These are phyloP conservation scores for Beauveria rudraprayagi DNA, from an alignment of 2,329 filamentous ascomycete genomes.

Conservation along the genomic window DNA sequence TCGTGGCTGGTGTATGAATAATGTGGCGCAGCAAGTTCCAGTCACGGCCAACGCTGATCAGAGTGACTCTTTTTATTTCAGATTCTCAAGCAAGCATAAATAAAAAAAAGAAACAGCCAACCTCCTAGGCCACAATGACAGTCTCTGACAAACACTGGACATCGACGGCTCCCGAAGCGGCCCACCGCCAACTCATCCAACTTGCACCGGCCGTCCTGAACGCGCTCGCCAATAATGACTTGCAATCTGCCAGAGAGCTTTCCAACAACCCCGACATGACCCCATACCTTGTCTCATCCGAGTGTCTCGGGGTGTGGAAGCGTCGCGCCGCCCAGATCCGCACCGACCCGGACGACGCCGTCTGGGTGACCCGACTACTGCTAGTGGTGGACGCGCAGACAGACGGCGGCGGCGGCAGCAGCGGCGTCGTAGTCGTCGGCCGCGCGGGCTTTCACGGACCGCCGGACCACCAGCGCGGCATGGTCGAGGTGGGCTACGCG, in stretches of 20 bases:
- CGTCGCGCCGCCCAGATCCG: background rate
- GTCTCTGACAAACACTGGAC: background rate
- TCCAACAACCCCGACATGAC: background rate
- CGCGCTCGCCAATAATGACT: background rate
- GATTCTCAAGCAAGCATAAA: too few relatives aligned
- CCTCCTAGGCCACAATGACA: background rate
- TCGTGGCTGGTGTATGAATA: too few relatives aligned
- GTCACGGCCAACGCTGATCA: too few relatives aligned
- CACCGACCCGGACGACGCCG: background rate
- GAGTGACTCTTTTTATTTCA: too few relatives aligned
- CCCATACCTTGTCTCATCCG: background rate
- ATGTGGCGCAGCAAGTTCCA: too few relatives aligned
- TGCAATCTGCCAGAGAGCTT: background rate
- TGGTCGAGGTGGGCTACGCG: conserved; percentile 10
- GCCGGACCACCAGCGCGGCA: background rate
- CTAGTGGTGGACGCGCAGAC: conserved; percentile 2
- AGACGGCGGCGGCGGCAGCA: background rate
- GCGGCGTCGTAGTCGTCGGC: background rate
- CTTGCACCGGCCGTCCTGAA: background rate
- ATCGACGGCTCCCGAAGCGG: background rate
- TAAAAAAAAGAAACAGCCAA: too few relatives aligned
- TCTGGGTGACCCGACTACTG: conserved; percentile 6
- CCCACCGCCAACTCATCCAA: background rate
- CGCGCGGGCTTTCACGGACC: conserved; percentile 10
- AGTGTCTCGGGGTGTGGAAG: conserved; percentile 4